Base-by-base conservation (phyloP, 345 rosid species). In the Brassica napus region DNA sequence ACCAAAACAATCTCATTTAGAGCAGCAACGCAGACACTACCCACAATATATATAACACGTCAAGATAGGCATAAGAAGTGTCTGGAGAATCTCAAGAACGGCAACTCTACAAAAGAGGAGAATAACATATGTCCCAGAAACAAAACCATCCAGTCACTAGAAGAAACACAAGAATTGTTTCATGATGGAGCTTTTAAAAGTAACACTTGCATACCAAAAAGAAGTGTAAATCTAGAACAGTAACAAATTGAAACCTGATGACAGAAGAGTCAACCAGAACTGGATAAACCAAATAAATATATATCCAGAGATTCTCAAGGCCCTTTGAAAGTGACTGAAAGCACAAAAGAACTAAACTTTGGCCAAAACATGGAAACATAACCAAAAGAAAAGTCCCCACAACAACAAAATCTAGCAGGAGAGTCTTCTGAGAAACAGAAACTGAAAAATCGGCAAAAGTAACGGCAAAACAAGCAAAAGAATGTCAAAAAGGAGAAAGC, bases 311-410 rank as follows among this genome's bases (percentile, higher is more conserved):
- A 12, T 55, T 71, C 54, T 71, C 60, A 65, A 72, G 34, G 18
- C 58, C 58, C 44, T 23, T 61, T 74, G 79, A 79, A 58, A 79
- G 28, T 74, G 75, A 75, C 69, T 76, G 72, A 71, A 62, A 71
- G 23, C 74, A 65, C 77, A 65, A 71, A 71, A 65, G 65, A 65
- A 71, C 73, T 62, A 70, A 57, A 54, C 68, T 14, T 47, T 60
- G 44, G 44, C 70, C 73, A 69, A 58, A 52, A 76, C 69, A 76
- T 35, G 71, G 75, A 71, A 81, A 54, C 55, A 58, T 62, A 21
- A 12, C 79, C 76, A 49, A 69, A 15, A 12, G 15, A 74, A 58
- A 60, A 28, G 42, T 59, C 21, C 37, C 66, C 71, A 61, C 54
- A 59, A 49, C 73, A 57, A 60, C 42, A 67, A 60, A 67, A 77